A percentile compares a stretch with the other conserved stretches of the same genome.
phyloP scores from a whole-genome alignment of 208 protist genomes.

The Wallacemonas sp. region DNA sequence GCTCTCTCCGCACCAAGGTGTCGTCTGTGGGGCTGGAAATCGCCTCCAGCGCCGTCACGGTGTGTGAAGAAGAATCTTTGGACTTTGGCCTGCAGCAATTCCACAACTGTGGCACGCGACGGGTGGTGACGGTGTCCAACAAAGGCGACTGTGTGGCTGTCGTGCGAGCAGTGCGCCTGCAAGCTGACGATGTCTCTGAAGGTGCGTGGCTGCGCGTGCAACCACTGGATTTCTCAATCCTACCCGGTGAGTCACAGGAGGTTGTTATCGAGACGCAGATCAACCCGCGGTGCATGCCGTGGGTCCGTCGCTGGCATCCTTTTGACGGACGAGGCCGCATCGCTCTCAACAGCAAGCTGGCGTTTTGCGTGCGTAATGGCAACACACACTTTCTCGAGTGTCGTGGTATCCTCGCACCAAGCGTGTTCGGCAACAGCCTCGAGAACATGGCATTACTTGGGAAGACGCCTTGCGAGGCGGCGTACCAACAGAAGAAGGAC shows the following conservation, averaged over 20 bases:
- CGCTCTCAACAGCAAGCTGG: conserved; percentile 45
- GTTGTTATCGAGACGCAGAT: conserved; percentile 59
- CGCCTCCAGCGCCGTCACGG: conserved; percentile 45
- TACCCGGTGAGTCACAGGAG: conserved; percentile 67
- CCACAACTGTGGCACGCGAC: conserved; percentile 38
- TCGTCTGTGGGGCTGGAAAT: conserved; percentile 40
- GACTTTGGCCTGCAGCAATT: conserved; percentile 73
- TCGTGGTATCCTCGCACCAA: conserved; percentile 55
- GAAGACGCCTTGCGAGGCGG: conserved; percentile 52
- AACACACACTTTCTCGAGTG: conserved; percentile 64
- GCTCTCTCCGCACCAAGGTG: conserved; percentile 45
- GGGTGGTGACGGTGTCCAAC: conserved; percentile 59
- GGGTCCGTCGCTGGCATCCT: conserved; percentile 65
- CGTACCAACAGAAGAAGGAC: conserved; percentile 52
- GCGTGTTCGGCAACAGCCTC: conserved; percentile 80
- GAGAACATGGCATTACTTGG: conserved; percentile 66
- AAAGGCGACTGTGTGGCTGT: conserved; percentile 66
- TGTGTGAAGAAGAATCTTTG: conserved; percentile 30
- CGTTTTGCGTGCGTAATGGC: conserved; percentile 65
- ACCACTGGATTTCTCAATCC: conserved; percentile 57
- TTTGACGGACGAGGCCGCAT: conserved; percentile 53
- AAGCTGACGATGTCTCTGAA: conserved; percentile 33
- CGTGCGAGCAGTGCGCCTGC: conserved; percentile 65
- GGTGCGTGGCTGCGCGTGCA: conserved; percentile 76
- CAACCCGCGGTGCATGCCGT: conserved; percentile 59